Conservation (phyloP, 768 basidiomycete species). For the Russula sp. region DNA sequence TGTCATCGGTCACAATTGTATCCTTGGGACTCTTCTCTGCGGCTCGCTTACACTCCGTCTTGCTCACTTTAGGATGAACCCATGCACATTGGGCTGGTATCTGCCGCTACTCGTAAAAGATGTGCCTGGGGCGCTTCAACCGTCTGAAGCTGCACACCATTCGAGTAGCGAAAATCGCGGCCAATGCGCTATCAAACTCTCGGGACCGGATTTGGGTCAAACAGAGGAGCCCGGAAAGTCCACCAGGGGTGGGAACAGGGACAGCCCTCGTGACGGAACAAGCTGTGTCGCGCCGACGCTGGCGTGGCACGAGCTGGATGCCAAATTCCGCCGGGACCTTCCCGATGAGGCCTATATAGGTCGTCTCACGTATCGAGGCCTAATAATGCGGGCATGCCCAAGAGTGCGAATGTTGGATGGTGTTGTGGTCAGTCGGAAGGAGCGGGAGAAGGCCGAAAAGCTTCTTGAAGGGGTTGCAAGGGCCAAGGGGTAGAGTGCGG, state of each 20-base stretch:
- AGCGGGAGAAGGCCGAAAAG: slow-evolving; percentile 74
- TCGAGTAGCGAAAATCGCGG: slow-evolving; percentile 22
- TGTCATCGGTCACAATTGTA: background rate
- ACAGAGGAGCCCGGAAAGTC: slow-evolving; percentile 26
- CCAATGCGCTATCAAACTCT: slow-evolving; percentile 27
- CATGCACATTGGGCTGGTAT: slow-evolving; percentile 94
- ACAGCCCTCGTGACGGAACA: slow-evolving; percentile 17
- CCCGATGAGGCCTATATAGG: slow-evolving; percentile 86
- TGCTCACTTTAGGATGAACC: slow-evolving; percentile 69
- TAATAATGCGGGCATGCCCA: slow-evolving; percentile 73
- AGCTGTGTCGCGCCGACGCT: slow-evolving; percentile 17
- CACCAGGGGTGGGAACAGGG: slow-evolving; percentile 31
- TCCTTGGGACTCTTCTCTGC: background rate
- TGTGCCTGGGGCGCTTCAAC: slow-evolving; percentile 59
- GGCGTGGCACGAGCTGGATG: slow-evolving; percentile 73
- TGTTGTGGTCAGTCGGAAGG: slow-evolving; percentile 73
- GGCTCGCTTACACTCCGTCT: slow-evolving; percentile 12
- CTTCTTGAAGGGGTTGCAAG: slow-evolving; percentile 53
- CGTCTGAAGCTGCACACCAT: slow-evolving; percentile 37
- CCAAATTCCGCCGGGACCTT: slow-evolving; percentile 80
- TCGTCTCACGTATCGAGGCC: slow-evolving; percentile 82
- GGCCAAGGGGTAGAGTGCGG: slow-evolving; percentile 28
- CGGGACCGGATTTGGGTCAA: slow-evolving; percentile 24
- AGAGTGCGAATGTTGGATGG: slow-evolving; percentile 77
- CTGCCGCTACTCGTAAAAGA: slow-evolving; percentile 76